Percentiles rank a stretch among this genome's conserved stretches.
phyloP scores from a whole-genome alignment of 2,329 filamentous ascomycete genomes.

The Aureobasidium mangrovei region DNA sequence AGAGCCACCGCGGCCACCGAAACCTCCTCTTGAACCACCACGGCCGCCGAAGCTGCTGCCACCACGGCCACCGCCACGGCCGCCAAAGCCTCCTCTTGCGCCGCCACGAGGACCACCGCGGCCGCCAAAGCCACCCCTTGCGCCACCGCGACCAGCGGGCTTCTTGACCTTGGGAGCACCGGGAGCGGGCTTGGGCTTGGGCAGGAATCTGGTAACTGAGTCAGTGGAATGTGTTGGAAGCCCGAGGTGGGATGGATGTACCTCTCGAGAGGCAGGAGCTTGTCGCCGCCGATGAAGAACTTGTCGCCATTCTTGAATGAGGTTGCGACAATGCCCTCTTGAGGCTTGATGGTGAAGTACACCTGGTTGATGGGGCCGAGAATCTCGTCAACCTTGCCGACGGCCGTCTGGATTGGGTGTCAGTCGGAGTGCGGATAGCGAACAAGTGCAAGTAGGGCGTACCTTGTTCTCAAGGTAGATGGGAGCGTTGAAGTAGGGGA shows the following conservation, averaged over 20 bases:
- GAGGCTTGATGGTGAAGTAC: conserved; percentile 96
- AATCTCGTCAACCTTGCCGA: conserved; percentile 97
- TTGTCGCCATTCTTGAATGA: conserved; percentile 96
- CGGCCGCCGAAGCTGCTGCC: conserved; percentile 38
- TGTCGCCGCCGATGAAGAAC: conserved; percentile 92
- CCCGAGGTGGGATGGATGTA: conserved; percentile 24
- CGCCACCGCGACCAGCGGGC: conserved; percentile 47
- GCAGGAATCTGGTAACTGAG: conserved; percentile 59
- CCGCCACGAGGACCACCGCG: conserved; percentile 38
- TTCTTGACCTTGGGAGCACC: conserved; percentile 61
- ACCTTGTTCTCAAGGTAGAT: conserved; percentile 97
- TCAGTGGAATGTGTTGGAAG: conserved; percentile 17
- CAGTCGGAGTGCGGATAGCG: neutral
- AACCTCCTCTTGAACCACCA: conserved; percentile 31
- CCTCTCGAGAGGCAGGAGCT: conserved; percentile 87
- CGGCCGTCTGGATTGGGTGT: conserved; percentile 11
- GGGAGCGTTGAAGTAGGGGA: conserved; percentile 97
- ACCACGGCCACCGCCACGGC: conserved; percentile 35
- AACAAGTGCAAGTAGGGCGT: conserved; percentile 33
- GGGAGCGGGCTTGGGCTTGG: conserved; percentile 72
- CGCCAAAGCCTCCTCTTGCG: conserved; percentile 44
- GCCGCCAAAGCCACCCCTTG: conserved; percentile 26
- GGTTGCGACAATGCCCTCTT: conserved; percentile 88
- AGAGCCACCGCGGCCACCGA: conserved; percentile 45
- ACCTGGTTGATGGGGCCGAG: conserved; percentile 96